Conservation (phyloP, 192 early-diverging fungal species). For the Mortierella claussenii region DNA sequence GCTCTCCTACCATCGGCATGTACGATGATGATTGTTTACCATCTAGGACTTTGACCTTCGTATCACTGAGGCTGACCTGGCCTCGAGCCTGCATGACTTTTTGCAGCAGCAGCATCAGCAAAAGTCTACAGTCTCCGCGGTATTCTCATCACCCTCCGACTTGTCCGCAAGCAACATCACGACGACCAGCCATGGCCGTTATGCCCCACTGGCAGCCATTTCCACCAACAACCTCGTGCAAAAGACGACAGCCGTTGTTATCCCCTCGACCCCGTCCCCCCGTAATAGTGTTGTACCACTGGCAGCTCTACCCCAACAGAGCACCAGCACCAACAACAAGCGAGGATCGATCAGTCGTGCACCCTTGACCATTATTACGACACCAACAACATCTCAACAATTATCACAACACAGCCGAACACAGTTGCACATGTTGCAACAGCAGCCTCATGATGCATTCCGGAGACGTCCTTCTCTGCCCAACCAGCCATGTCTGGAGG, state of each 20-base stretch:
- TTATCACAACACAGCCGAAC: slow-evolving; percentile 10
- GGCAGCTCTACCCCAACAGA: slow-evolving; percentile 12
- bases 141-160: background rate
- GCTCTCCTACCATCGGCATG: background rate
- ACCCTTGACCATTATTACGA: too few relatives aligned
- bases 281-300: slow-evolving; percentile 22
- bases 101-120: slow-evolving; percentile 20
- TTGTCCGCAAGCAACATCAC: too few relatives aligned
- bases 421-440: slow-evolving; percentile 13
- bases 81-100: slow-evolving; percentile 35
- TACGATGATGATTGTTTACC: slow-evolving; percentile 17
- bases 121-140: too few relatives aligned
- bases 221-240: background rate
- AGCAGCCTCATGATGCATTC: slow-evolving; percentile 27
- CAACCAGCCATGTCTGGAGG: slow-evolving; percentile 44
- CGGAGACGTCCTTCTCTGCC: slow-evolving; percentile 43
- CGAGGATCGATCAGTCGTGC: slow-evolving; percentile 9
- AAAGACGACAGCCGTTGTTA: slow-evolving; percentile 3
- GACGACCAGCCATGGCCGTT: slow-evolving; percentile 3
- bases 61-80: slow-evolving; percentile 54
- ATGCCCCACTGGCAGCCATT: background rate
- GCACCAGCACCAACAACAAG: slow-evolving; percentile 50
- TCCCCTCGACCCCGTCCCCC: slow-evolving; percentile 25
- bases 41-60: slow-evolving; percentile 55
- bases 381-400: too few relatives aligned